Evolutionary conservation across 2,329 filamentous ascomycete species (phyloP).

Genomic region (Aulographum hederae): DNA sequence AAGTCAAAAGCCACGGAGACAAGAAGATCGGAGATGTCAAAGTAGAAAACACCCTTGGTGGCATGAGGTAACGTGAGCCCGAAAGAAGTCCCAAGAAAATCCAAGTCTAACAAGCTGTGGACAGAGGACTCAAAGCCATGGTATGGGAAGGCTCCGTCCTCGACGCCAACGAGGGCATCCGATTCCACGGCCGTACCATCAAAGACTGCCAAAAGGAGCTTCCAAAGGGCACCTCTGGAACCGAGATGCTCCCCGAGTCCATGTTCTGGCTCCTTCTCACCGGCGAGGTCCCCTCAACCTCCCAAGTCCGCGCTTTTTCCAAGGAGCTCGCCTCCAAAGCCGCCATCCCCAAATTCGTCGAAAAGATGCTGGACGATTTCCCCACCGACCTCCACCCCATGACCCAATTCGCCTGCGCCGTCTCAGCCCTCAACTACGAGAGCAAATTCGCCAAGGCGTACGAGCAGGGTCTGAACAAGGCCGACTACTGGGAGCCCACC

Average conservation of each 20-base stretch:
- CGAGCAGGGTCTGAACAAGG: constrained; percentile 78
- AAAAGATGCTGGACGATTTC: constrained; percentile 77
- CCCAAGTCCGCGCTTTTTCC: constrained; percentile 67
- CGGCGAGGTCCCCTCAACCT: constrained; percentile 68
- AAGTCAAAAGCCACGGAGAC: constrained; percentile 69
- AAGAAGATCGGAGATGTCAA: constrained; percentile 85
- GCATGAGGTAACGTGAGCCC: constrained; percentile 50
- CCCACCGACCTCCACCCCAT: constrained; percentile 87
- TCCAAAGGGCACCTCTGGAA: constrained; percentile 79
- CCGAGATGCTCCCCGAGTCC: constrained; percentile 93
- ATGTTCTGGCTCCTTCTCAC: constrained; percentile 99
- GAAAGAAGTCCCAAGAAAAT: background rate
- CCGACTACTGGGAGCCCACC: constrained; percentile 96
- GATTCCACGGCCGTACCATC: constrained; percentile 95
- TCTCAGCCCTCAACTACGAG: constrained; percentile 88
- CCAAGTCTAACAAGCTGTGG: constrained; percentile 6
- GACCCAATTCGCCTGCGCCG: constrained; percentile 92
- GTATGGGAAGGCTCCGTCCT: constrained; percentile 97
- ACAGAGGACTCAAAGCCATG: constrained; percentile 80
- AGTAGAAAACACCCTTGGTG: constrained; percentile 83
- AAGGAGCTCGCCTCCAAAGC: constrained; percentile 77
- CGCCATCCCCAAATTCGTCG: constrained; percentile 63
- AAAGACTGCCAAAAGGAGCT: constrained; percentile 91
- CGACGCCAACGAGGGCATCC: constrained; percentile 91
- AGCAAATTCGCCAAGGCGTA: constrained; percentile 90